Evolutionary conservation across 2,329 filamentous ascomycete species (phyloP).

Genomic region (Botrytis tulipae): DNA sequence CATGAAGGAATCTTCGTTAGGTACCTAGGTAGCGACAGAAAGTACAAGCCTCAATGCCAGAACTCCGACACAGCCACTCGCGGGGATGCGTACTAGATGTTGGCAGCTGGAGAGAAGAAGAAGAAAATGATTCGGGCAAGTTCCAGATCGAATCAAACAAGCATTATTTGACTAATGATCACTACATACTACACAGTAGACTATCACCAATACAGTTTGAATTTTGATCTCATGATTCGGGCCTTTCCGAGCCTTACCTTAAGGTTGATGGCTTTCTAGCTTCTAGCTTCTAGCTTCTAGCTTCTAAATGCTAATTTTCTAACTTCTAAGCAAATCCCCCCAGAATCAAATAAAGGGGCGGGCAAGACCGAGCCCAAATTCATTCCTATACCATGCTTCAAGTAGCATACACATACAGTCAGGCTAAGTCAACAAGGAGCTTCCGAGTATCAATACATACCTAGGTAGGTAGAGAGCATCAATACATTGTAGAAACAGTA

Average conservation of each 20-base stretch:
- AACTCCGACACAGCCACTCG: not conserved
- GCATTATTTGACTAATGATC: constrained; percentile 2
- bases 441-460: not conserved
- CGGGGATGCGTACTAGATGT: not conserved
- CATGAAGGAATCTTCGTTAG: not conserved
- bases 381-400: not conserved
- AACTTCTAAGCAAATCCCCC: not conserved
- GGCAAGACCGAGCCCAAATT: not conserved
- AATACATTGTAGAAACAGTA: not conserved
- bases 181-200: not conserved
- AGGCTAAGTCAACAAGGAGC: not conserved
- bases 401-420: not conserved
- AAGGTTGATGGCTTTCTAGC: not conserved
- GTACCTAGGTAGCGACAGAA: not conserved
- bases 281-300: not conserved
- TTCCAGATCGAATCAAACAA: not conserved
- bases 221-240: not conserved
- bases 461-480: not conserved
- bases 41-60: not conserved
- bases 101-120: not conserved
- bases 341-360: not conserved
- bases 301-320: no score
- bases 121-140: not conserved
- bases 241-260: not conserved
- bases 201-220: not conserved